Percentiles rank a stretch among this genome's conserved stretches.
Evolutionary conservation across 495 filamentous ascomycete genomes (phyloP).

Genomic region (Cercophora samala): DNA sequence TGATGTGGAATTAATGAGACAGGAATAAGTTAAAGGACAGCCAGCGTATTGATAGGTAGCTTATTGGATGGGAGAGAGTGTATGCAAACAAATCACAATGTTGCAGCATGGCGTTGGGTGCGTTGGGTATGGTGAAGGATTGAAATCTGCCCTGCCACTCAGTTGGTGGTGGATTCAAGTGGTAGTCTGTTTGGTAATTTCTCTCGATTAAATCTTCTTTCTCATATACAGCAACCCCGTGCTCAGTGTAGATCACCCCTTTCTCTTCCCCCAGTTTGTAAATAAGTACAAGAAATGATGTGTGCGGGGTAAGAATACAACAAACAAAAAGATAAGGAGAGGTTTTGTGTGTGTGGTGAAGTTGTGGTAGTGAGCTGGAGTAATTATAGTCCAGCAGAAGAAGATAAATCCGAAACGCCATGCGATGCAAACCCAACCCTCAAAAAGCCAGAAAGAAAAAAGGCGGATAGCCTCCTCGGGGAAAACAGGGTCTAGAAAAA

Average conservation of each 20-base stretch:
- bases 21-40: constrained; percentile 11
- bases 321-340: background rate
- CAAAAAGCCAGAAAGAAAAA: background rate
- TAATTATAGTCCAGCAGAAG: background rate
- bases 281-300: background rate
- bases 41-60: background rate
- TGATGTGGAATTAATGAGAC: constrained; percentile 23
- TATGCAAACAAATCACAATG: too few species aligned
- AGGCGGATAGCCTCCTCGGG: background rate
- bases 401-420: background rate
- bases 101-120: too few species aligned
- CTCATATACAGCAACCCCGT: background rate
- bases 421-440: background rate
- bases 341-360: background rate
- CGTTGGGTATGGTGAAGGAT: too few species aligned
- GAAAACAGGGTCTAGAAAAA: background rate
- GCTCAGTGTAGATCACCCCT: background rate
- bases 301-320: background rate
- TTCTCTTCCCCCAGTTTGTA: background rate
- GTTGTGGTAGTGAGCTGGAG: background rate
- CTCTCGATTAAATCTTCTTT: background rate
- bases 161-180: too few species aligned
- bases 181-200: background rate
- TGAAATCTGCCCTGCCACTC: too few species aligned
- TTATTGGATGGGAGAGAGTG: too few species aligned